These are phyloP conservation scores for Trichoderma cornu-damae DNA, from an alignment of 2,329 filamentous ascomycete genomes.

Conservation along the genomic window DNA sequence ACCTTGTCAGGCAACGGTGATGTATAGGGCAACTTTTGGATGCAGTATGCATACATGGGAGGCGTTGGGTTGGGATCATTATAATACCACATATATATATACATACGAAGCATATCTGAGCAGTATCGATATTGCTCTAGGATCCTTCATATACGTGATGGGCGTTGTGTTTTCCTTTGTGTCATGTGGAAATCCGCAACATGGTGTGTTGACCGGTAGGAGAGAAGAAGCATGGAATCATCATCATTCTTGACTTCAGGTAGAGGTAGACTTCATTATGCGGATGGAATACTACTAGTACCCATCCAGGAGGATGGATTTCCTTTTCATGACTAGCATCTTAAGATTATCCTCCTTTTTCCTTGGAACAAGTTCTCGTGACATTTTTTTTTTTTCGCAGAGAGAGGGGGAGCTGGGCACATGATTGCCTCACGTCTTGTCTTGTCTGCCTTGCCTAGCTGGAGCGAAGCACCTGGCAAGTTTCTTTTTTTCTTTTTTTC, in stretches of 20 bases:
- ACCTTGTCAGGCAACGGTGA: slow-evolving; percentile 1
- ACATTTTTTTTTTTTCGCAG: background rate
- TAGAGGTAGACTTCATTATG: background rate
- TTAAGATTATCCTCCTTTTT: no score
- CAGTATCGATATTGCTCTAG: background rate
- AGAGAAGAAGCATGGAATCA: slow-evolving; percentile 2
- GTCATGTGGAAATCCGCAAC: background rate
- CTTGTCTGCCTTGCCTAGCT: background rate
- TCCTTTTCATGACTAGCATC: background rate
- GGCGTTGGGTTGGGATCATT: slow-evolving; percentile 17
- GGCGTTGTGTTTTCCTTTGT: slow-evolving; percentile 3
- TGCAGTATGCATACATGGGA: slow-evolving; percentile 17
- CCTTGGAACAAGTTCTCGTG: background rate
- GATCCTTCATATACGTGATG: slow-evolving; percentile 2
- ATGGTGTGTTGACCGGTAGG: background rate
- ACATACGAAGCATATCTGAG: slow-evolving; percentile 1
- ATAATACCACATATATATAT: background rate
- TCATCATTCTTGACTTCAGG: slow-evolving; percentile 11
- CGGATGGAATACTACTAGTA: slow-evolving; percentile 12
- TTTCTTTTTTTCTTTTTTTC: no score
- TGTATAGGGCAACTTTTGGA: slow-evolving; percentile 13
- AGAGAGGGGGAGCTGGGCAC: background rate
- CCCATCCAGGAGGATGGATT: background rate
- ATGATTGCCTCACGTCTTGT: background rate
- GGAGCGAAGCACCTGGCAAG: background rate